These are phyloP conservation scores for Macrocybe sp. DNA, from an alignment of 1,284 basidiomycete species.

Conservation along the genomic window DNA sequence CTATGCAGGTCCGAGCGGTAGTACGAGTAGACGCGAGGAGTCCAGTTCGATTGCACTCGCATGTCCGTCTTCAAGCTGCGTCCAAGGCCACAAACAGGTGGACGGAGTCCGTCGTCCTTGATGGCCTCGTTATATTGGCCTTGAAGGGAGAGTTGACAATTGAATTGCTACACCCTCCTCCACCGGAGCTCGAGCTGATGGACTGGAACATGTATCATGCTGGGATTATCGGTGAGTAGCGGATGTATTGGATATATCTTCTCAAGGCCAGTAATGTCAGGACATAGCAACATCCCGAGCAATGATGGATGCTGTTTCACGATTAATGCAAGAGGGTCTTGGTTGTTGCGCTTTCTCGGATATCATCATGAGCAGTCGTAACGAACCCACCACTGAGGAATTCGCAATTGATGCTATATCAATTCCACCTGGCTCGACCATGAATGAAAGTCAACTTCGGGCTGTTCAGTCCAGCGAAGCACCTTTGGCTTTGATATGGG, in stretches of 20 bases:
- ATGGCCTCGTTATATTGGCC: constrained; percentile 49
- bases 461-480: constrained; percentile 41
- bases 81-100: constrained; percentile 49
- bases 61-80: constrained; percentile 54
- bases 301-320: constrained; percentile 55
- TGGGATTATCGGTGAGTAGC: constrained; percentile 45
- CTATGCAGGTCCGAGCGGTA: constrained; percentile 38
- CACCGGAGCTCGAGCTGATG: constrained; percentile 51
- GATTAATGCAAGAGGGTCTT: constrained; percentile 36
- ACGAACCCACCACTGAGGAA: constrained; percentile 1
- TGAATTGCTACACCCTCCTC: constrained; percentile 47
- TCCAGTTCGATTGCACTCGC: constrained; percentile 51
- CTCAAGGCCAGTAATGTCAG: neutral
- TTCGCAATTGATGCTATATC: constrained; percentile 2
- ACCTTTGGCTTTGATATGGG: constrained; percentile 56
- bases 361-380: constrained; percentile 32
- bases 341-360: constrained; percentile 46
- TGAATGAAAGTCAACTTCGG: constrained; percentile 50
- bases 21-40: constrained; percentile 49
- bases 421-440: constrained; percentile 4
- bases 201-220: constrained; percentile 62
- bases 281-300: constrained; percentile 50
- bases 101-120: constrained; percentile 40
- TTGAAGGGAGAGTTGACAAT: constrained; percentile 49
- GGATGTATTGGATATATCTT: neutral